Conservation (phyloP, 441 rosid species). For the Eruca vesicaria region DNA sequence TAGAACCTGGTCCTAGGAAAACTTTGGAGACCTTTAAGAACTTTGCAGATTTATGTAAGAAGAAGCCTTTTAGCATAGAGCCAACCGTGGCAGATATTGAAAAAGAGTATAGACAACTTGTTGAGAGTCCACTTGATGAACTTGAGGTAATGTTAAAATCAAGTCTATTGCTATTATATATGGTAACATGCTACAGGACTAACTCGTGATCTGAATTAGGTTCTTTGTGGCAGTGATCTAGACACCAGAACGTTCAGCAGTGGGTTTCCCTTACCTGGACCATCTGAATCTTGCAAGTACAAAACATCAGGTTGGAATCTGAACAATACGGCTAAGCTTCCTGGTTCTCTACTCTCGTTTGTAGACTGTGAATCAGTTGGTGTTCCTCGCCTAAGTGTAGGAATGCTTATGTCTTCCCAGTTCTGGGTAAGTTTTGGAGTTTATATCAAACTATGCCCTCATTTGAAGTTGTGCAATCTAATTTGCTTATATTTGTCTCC, state of each 20-base stretch:
- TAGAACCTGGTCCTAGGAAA: slow-evolving; percentile 40
- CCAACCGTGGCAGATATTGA: slow-evolving; percentile 50
- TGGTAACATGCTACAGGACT: not conserved
- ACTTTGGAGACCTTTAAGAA: slow-evolving; percentile 56
- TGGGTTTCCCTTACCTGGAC: slow-evolving; percentile 54
- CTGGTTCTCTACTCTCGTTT: slow-evolving; percentile 65
- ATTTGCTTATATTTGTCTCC: slow-evolving; percentile 2
- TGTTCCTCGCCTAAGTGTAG: slow-evolving; percentile 58
- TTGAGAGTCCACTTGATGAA: slow-evolving; percentile 54
- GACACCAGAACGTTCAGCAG: slow-evolving; percentile 52
- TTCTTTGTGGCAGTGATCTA: slow-evolving; percentile 50
- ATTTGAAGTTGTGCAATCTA: not conserved
- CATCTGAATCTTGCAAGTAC: slow-evolving; percentile 34
- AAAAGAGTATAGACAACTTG: slow-evolving; percentile 56
- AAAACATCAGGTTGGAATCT: slow-evolving; percentile 68
- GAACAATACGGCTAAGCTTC: slow-evolving; percentile 55
- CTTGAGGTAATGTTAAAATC: slow-evolving; percentile 47
- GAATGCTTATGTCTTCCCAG: slow-evolving; percentile 68
- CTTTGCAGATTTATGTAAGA: slow-evolving; percentile 48
- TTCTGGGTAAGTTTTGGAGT: slow-evolving; percentile 57
- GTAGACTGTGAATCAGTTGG: slow-evolving; percentile 43
- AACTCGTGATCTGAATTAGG: slow-evolving; percentile 43
- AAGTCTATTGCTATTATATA: slow-evolving; percentile 4
- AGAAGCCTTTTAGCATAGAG: slow-evolving; percentile 37
- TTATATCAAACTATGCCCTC: not conserved